These are phyloP conservation scores for Apiospora phragmitis DNA, from an alignment of 2,329 filamentous ascomycete genomes.

Conservation along the genomic window DNA sequence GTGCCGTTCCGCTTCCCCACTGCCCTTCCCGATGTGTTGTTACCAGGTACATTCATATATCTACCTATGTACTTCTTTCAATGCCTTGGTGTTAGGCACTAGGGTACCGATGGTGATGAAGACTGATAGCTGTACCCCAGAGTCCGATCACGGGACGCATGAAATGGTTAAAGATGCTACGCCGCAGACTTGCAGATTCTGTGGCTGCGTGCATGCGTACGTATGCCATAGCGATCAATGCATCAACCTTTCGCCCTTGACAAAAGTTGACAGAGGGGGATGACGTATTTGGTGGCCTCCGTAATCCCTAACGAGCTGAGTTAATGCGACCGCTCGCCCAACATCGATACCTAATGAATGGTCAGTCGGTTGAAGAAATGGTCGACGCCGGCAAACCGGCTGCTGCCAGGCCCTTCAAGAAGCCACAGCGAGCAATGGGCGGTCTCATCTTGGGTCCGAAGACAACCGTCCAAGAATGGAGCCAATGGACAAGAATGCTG, in stretches of 20 bases:
- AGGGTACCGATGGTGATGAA: neutral
- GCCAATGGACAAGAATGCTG: neutral
- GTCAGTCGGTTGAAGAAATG: neutral
- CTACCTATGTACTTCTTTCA: neutral
- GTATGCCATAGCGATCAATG: neutral
- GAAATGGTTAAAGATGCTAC: neutral
- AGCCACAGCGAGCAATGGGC: neutral
- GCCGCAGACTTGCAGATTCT: neutral
- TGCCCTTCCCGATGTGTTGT: neutral
- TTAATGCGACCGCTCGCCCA: neutral
- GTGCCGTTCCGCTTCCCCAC: neutral
- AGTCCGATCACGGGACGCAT: neutral
- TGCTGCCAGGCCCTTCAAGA: neutral
- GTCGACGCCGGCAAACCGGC: neutral
- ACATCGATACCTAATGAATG: neutral
- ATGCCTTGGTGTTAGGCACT: neutral
- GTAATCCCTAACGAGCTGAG: neutral
- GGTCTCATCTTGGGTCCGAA: neutral
- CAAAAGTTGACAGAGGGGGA: neutral
- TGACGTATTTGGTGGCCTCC: conserved; percentile 3
- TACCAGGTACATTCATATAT: neutral
- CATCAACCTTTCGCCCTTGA: neutral
- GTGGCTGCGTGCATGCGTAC: neutral
- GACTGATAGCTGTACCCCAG: neutral
- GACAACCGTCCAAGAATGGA: neutral